Evolutionary conservation across 2,329 filamentous ascomycete genomes (phyloP).

Genomic region (Nigrospora sphaerica): DNA sequence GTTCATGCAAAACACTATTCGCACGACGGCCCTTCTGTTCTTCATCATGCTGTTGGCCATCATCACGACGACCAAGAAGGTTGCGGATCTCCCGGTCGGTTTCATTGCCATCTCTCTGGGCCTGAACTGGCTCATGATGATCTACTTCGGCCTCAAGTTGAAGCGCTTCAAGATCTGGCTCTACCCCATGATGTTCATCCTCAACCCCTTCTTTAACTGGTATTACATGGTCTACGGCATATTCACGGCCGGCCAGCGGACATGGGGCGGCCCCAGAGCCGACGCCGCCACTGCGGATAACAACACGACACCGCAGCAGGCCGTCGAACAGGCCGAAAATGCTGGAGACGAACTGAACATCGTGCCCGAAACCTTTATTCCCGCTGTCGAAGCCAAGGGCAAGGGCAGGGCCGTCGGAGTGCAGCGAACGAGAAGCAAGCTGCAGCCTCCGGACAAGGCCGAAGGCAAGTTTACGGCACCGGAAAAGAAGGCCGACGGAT

Average conservation of each 20-base stretch:
- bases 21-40: slow-evolving; percentile 88
- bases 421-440: slow-evolving; percentile 43
- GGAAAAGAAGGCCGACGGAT: slow-evolving; percentile 58
- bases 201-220: slow-evolving; percentile 98
- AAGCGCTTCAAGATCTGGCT: slow-evolving; percentile 89
- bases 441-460: slow-evolving; percentile 67
- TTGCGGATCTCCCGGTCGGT: slow-evolving; percentile 76
- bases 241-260: slow-evolving; percentile 87
- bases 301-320: slow-evolving; percentile 70
- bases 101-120: slow-evolving; percentile 92
- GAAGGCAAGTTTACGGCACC: slow-evolving; percentile 74
- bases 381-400: slow-evolving; percentile 39
- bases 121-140: slow-evolving; percentile 90
- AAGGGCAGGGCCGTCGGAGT: slow-evolving; percentile 27
- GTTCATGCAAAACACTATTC: slow-evolving; percentile 93
- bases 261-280: slow-evolving; percentile 89
- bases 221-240: slow-evolving; percentile 96
- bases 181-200: slow-evolving; percentile 89
- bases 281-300: slow-evolving; percentile 78
- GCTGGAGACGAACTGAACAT: slow-evolving; percentile 85
- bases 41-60: slow-evolving; percentile 89
- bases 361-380: slow-evolving; percentile 76
- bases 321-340: slow-evolving; percentile 72
- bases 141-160: slow-evolving; percentile 87
- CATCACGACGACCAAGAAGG: slow-evolving; percentile 72